phyloP scores from a whole-genome alignment of 2,329 filamentous ascomycete genomes.

The Cytospora chrysosperma region DNA sequence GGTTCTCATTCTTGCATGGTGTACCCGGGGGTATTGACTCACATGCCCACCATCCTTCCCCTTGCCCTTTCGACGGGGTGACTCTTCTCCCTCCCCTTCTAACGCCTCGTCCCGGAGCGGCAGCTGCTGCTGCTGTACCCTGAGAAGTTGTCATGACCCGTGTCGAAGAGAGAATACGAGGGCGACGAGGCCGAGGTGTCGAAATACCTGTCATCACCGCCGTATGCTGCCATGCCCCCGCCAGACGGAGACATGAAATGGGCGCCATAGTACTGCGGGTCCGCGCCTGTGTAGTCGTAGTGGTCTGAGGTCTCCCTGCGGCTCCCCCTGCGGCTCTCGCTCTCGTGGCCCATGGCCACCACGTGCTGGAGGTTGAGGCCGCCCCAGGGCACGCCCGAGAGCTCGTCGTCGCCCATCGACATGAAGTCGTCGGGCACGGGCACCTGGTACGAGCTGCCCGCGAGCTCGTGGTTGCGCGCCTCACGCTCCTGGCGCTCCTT shows the following conservation, averaged over 20 bases:
- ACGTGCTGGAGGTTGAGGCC: slow-evolving; percentile 61
- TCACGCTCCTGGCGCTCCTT: slow-evolving; percentile 66
- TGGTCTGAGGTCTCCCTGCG: slow-evolving; percentile 27
- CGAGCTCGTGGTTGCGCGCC: slow-evolving; percentile 60
- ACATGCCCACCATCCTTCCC: slow-evolving; percentile 1
- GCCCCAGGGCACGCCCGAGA: slow-evolving; percentile 72
- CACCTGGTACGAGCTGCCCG: slow-evolving; percentile 62
- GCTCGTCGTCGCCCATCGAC: slow-evolving; percentile 39
- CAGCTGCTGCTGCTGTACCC: slow-evolving; percentile 20
- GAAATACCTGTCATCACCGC: slow-evolving; percentile 22
- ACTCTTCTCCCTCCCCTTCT: slow-evolving; percentile 10
- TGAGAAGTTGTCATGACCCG: slow-evolving; percentile 22
- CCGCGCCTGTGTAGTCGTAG: slow-evolving; percentile 5
- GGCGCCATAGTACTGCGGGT: slow-evolving; percentile 17
- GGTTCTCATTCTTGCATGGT: background rate
- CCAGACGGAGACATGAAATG: slow-evolving; percentile 8
- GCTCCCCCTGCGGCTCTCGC: slow-evolving; percentile 44
- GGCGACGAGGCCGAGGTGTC: slow-evolving; percentile 20
- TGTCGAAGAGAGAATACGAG: slow-evolving; percentile 21
- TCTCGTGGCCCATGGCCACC: slow-evolving; percentile 50
- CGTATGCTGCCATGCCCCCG: slow-evolving; percentile 1
- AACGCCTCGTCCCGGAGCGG: slow-evolving; percentile 19
- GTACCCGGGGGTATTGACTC: slow-evolving; percentile 4
- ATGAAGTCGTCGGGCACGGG: slow-evolving; percentile 56
- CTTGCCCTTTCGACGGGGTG: background rate